Evolutionary conservation across 805 yeast species (phyloP).

Genomic region (Phaffomyces opuntiae): DNA sequence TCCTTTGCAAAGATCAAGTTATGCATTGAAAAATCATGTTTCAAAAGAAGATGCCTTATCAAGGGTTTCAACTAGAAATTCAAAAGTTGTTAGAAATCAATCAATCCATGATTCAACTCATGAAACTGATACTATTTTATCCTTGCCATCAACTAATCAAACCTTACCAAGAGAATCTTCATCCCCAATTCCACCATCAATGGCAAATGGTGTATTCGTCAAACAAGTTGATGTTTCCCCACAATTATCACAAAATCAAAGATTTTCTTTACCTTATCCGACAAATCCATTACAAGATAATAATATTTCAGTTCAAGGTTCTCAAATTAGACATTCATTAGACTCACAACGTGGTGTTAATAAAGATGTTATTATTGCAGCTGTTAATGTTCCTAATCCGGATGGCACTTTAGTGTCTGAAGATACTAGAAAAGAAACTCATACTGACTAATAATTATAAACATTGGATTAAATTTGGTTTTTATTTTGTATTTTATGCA

Average conservation of each 20-base stretch:
- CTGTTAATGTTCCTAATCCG: not conserved
- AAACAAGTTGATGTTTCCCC: conserved; percentile 15
- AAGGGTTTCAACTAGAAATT: conserved; percentile 24
- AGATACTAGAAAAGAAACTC: conserved; percentile 21
- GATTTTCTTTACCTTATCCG: conserved; percentile 9
- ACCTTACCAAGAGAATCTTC: conserved; percentile 16
- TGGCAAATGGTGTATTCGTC: conserved; percentile 18
- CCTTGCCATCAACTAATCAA: conserved; percentile 19
- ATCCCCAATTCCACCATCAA: conserved; percentile 14
- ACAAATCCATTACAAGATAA: conserved; percentile 2
- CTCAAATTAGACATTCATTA: conserved; percentile 3
- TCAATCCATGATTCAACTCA: conserved; percentile 16
- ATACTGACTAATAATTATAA: conserved; percentile 9
- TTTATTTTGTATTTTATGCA: no score
- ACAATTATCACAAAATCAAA: conserved; percentile 9
- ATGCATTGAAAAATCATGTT: conserved; percentile 18
- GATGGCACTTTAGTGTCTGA: conserved; percentile 15
- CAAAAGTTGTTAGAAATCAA: conserved; percentile 17
- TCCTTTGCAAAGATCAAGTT: conserved; percentile 20
- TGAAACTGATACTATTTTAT: conserved; percentile 21
- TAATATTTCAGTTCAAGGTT: conserved; percentile 1
- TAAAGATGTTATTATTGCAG: not conserved
- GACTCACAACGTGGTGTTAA: conserved; percentile 6
- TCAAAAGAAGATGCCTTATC: conserved; percentile 14
- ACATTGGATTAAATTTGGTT: not conserved